A percentile compares a stretch with the other conserved stretches of the same genome.
Conservation (phyloP, 495 filamentous ascomycete genomes). For the Evansstolkia leycettana region DNA sequence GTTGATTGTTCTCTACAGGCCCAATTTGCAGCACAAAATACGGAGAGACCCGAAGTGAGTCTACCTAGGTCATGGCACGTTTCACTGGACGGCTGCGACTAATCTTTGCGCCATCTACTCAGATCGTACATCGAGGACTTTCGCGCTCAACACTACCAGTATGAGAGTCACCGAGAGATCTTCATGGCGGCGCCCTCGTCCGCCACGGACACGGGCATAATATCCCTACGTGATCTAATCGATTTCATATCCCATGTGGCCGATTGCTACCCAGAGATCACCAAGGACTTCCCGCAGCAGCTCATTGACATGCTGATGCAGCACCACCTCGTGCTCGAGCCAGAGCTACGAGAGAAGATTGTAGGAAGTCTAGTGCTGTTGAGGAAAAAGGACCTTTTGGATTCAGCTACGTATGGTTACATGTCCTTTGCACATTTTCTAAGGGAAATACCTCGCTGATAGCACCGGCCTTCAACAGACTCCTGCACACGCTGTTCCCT, state of each 20-base stretch:
- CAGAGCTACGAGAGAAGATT: constrained; percentile 83
- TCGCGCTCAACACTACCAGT: constrained; percentile 77
- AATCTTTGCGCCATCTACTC: not conserved
- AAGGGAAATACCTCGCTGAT: not conserved
- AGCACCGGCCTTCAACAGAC: constrained; percentile 16
- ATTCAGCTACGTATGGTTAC: constrained; percentile 51
- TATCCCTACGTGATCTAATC: constrained; percentile 72
- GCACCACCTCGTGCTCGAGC: constrained; percentile 69
- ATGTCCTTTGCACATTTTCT: not conserved
- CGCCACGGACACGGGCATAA: constrained; percentile 59
- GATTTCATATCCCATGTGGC: constrained; percentile 88
- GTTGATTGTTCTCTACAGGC: constrained; percentile 28
- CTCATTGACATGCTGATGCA: constrained; percentile 65
- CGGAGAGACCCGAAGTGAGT: constrained; percentile 66
- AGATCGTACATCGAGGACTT: constrained; percentile 83
- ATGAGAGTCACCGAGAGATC: constrained; percentile 81
- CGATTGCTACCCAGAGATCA: constrained; percentile 78
- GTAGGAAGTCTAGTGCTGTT: constrained; percentile 82
- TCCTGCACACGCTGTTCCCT: constrained; percentile 84
- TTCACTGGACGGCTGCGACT: not conserved
- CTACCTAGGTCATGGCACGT: no score
- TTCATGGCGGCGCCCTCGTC: constrained; percentile 73
- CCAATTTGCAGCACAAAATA: constrained; percentile 82
- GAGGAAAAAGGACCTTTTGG: constrained; percentile 81
- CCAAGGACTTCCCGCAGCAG: constrained; percentile 65